Evolutionary conservation across 2,329 filamentous ascomycete genomes (phyloP), one percentile per base, ranked within the genome.

Genomic region (Stagonosporopsis cucurbitacearum): DNA sequence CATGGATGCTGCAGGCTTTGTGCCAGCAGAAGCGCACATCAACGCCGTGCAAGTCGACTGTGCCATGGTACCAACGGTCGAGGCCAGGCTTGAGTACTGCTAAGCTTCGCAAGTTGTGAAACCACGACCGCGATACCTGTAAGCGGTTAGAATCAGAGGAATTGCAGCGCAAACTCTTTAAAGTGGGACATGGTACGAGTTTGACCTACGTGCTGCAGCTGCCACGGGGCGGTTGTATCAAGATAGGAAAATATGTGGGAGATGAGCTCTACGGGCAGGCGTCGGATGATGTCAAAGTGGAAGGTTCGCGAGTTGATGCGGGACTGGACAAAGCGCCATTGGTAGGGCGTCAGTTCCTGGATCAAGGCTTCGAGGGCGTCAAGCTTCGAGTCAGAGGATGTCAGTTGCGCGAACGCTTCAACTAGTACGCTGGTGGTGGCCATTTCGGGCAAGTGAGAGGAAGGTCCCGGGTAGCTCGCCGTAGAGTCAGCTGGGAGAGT

Each of bases 181-280:
- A 5, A 22, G 41, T 32, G 25, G n/a, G 13, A 32, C 26, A 22
- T 30, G 22, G n/a, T 12, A 35, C 23, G 41, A 23, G 20, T 3
- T 26, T 15, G 19, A 56, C 69, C 57, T 61, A 74, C 70, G 9
- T 36, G 37, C 55, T 72, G 72, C 20, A 70, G 56, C 37, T 60
- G 68, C 51, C 69, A 75, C 2, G 66, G 54, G 4, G 67, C 60
- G 41, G 69, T 32, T 39, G 63, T 44, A 37, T 72, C 72, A 53
- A 79, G 44, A 64, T 74, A 60, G 28, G 56, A 52, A 54, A 78
- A 76, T 15, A 78, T 50, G 5, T 68, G 57, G 19, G 70, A 64
- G 6, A 75, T 63, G 7, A 79, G 62, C 63, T 79, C 77, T 13
- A 73, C 15, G 5, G 77, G 77, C 32, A 79, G 57, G 1, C 33